Evolutionary conservation across 345 rosid species (phyloP).

Genomic region (Luvunga scandens): DNA sequence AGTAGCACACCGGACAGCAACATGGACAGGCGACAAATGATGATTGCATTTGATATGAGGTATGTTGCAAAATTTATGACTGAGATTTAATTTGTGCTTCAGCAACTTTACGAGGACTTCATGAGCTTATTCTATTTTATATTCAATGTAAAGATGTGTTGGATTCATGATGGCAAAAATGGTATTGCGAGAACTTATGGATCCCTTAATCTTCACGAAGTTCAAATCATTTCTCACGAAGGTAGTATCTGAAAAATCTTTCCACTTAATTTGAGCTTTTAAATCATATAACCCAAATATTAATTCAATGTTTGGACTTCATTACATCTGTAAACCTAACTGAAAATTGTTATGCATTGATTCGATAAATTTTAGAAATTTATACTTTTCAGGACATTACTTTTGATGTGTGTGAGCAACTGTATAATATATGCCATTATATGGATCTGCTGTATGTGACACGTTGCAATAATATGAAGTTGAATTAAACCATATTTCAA

Average conservation of each 20-base stretch:
- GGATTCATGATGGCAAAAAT: conserved; percentile 99
- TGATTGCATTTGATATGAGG: conserved; percentile 99
- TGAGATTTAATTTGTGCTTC: background rate
- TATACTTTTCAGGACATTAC: background rate
- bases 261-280: background rate
- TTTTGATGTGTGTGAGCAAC: background rate
- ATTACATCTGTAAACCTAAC: background rate
- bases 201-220: conserved; percentile 70
- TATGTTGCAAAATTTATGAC: conserved; percentile 22
- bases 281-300: background rate
- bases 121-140: conserved; percentile 22
- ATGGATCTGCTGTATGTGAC: background rate
- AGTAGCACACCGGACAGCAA: conserved; percentile 42
- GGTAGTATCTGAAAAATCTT: conserved; percentile 36
- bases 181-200: conserved; percentile 91
- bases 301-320: background rate
- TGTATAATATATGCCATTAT: background rate
- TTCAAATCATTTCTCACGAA: conserved; percentile 74
- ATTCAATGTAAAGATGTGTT: conserved; percentile 56
- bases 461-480: background rate
- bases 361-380: background rate
- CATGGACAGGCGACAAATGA: conserved; percentile 77
- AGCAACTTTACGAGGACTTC: conserved; percentile 5
- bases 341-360: background rate
- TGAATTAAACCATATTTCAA: background rate